Conservation (phyloP, 805 yeast species). For the Zygosaccharomyces gambellarensis region DNA sequence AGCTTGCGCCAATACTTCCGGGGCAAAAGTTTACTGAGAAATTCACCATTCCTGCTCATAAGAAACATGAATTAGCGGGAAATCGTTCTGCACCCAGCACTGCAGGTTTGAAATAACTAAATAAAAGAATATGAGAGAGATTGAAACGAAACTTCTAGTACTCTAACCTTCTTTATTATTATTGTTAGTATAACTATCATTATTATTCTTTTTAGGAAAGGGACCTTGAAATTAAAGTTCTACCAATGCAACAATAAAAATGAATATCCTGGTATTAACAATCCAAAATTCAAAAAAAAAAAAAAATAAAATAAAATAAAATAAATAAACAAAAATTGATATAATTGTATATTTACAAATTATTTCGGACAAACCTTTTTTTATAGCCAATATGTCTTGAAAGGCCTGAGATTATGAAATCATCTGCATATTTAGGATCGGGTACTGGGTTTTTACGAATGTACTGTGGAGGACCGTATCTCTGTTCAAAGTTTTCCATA, state of each 20-base stretch:
- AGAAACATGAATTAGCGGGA: conserved; percentile 41
- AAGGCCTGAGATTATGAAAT: conserved; percentile 8
- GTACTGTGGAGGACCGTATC: conserved; percentile 6
- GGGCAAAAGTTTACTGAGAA: conserved; percentile 66
- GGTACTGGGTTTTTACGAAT: conserved; percentile 13
- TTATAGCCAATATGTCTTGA: conserved; percentile 15
- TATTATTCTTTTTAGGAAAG: neutral
- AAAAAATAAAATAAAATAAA: no score
- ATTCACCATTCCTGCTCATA: conserved; percentile 63
- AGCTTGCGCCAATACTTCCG: conserved; percentile 74
- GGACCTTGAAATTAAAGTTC: neutral
- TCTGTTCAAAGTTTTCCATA: conserved; percentile 13
- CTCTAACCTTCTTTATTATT: neutral
- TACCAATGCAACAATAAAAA: neutral
- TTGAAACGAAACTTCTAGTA: neutral
- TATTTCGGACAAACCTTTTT: conserved; percentile 9
- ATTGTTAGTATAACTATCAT: neutral
- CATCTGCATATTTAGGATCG: conserved; percentile 7
- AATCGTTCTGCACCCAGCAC: neutral
- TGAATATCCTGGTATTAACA: neutral
- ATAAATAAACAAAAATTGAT: neutral
- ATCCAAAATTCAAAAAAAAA: neutral
- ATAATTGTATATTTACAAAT: neutral
- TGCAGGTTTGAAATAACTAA: neutral
- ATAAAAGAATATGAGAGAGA: neutral